Percentiles rank a stretch among this genome's conserved stretches.
Conservation (phyloP, 352 stramenopile species). For the Discostella stelligera region DNA sequence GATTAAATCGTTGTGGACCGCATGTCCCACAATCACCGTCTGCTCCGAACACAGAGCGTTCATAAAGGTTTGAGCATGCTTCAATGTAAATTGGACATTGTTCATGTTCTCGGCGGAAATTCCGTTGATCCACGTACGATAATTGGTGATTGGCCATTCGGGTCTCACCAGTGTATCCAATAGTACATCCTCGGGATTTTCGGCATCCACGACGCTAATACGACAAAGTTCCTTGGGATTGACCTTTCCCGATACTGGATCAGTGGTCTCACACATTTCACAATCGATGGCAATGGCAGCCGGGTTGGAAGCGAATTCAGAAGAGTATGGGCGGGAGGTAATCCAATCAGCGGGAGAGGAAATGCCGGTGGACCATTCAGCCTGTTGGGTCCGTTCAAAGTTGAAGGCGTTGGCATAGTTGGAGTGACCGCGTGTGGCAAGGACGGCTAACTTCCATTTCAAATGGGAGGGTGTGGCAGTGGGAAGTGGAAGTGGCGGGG, state of each 20-base stretch:
- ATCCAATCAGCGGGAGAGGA: slow-evolving; percentile 59
- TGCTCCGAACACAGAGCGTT: slow-evolving; percentile 79
- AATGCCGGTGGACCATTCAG: slow-evolving; percentile 27
- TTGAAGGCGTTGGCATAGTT: slow-evolving; percentile 56
- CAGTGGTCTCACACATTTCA: slow-evolving; percentile 84
- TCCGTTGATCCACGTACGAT: slow-evolving; percentile 81
- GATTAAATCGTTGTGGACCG: slow-evolving; percentile 83
- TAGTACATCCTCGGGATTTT: slow-evolving; percentile 74
- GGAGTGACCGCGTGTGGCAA: slow-evolving; percentile 54
- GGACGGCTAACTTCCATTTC: slow-evolving; percentile 67
- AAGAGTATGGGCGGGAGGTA: slow-evolving; percentile 62
- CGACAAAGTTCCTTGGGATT: slow-evolving; percentile 79
- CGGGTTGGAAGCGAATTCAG: slow-evolving; percentile 72
- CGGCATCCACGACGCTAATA: slow-evolving; percentile 80
- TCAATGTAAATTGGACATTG: slow-evolving; percentile 77
- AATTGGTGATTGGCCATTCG: slow-evolving; percentile 76
- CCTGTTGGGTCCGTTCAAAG: slow-evolving; percentile 55
- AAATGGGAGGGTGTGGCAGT: slow-evolving; percentile 50
- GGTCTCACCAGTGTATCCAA: slow-evolving; percentile 84
- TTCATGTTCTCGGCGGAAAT: slow-evolving; percentile 76
- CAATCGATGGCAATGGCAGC: slow-evolving; percentile 85
- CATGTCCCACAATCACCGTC: slow-evolving; percentile 85
- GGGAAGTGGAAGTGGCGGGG: slow-evolving; percentile 45
- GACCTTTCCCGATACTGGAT: slow-evolving; percentile 70
- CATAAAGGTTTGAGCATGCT: slow-evolving; percentile 84